Percentiles rank a stretch among this genome's conserved stretches.
Conservation (phyloP, 805 yeast genomes). For the Cyberlindnera euphorbiiphila region DNA sequence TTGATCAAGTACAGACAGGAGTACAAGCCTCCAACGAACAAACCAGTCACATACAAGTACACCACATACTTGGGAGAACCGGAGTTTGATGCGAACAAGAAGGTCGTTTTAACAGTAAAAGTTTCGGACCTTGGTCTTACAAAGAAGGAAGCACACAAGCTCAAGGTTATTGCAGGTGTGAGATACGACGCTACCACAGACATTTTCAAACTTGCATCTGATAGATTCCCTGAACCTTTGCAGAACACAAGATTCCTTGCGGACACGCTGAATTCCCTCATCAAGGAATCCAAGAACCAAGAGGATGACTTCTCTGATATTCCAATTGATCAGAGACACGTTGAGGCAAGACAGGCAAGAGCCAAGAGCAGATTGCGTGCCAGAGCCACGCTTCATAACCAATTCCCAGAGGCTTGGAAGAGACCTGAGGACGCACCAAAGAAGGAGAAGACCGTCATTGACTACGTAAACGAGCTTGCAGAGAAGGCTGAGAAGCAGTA, state of each 20-base stretch:
- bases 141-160: slow-evolving; percentile 59
- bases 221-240: slow-evolving; percentile 67
- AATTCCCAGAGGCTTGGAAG: slow-evolving; percentile 80
- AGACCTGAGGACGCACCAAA: slow-evolving; percentile 69
- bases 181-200: slow-evolving; percentile 66
- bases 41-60: slow-evolving; percentile 65
- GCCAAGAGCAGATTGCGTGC: slow-evolving; percentile 35
- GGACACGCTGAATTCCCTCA: slow-evolving; percentile 55
- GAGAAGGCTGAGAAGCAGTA: background rate
- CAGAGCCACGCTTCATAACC: slow-evolving; percentile 33
- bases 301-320: slow-evolving; percentile 67
- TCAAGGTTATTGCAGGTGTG: slow-evolving; percentile 72
- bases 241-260: slow-evolving; percentile 80
- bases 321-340: slow-evolving; percentile 78
- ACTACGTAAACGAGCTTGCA: slow-evolving; percentile 17
- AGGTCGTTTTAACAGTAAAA: slow-evolving; percentile 58
- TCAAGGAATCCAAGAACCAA: slow-evolving; percentile 61
- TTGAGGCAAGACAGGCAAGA: slow-evolving; percentile 40
- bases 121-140: slow-evolving; percentile 51
- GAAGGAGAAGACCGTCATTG: slow-evolving; percentile 27
- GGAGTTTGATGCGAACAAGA: slow-evolving; percentile 52
- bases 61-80: slow-evolving; percentile 71
- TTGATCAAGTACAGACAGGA: slow-evolving; percentile 70
- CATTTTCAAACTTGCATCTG: slow-evolving; percentile 59
- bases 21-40: slow-evolving; percentile 47